Base-by-base conservation (phyloP, 2,329 filamentous ascomycete genomes). In the Aureobasidium sp. region DNA sequence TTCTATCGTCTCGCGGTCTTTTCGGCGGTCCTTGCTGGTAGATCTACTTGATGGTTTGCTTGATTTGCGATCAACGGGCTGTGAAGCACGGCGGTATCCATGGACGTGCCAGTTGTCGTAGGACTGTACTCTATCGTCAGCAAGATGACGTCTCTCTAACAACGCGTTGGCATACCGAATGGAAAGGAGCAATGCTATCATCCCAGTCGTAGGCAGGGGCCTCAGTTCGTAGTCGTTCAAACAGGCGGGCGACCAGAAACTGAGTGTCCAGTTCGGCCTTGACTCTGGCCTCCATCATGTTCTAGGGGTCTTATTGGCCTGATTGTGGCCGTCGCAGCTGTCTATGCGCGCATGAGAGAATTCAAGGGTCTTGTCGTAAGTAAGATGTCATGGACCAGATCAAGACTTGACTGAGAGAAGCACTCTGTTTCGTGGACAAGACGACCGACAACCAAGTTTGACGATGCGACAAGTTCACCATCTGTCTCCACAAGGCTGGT, bases 101-200 rank as follows among this genome's bases (percentile, higher is more conserved):
- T 76, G 77, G 65, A 79, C 77, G 67, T 81, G 78, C 91, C 92
- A 97, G 77, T 92, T 91, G 73, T 95, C 91, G 75, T 96, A 97
- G 68, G 86, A 90, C 55, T 83, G 76, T n/a, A 21, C 21, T 25
- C 39, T n/a, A 27, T 10, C 2, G 45, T 53, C 21, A 63, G 44
- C 48, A 10, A 63, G 44, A 48, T 10, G 41, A 41, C n/a, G 10
- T 27, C 7, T 6, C 10, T 3, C 3, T 5, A 3, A 27, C n/a
- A 57, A 21, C 32, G 15, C 21, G 21, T 21, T 1, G 21, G 4
- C 21, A 30, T 3, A 6, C 77, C 37, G 76, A 78, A 65, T 81
- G 78, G 67, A 80, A 80, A 9, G 78, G 78, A 54, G 68, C 64
- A 36, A 71, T 66, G 25, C 72, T 69, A 21, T 75, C 72, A 52